Base-by-base conservation (phyloP, 2,329 filamentous ascomycete species). In the Didymosphaeria variabile region DNA sequence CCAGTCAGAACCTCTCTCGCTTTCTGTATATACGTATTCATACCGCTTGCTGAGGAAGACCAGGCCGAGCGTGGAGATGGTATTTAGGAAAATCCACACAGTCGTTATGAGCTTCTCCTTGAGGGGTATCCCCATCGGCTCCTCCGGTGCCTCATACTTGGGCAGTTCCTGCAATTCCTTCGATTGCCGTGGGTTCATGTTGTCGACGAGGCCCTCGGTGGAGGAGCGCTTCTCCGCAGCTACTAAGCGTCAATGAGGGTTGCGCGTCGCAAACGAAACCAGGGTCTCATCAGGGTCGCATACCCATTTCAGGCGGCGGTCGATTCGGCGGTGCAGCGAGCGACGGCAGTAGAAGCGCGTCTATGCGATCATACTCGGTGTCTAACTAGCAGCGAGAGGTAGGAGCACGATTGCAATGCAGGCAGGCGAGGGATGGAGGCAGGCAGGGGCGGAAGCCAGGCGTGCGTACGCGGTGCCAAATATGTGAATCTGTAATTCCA, bases 21-120 rank as follows among this genome's bases (percentile, higher is more conserved):
- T 12, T 19, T 26, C 19, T 19, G 47, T 15, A 29, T 31, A 31
- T 55, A 12, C 26, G 59, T 19, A 15, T 29, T 52, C 70, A 44
- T 76, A 81, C 79, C 76, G 76, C 70, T 82, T 82, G 63, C 80
- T 83, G 61, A 82, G 61, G 67, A 82, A 82, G 29, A 82, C 80
- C 49, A 82, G 67, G 34, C 75, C 75, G 26, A 82, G 71, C 0
- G 80, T 82, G 31, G 79, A 79, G 5, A 79, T 63, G 42, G 80
- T 82, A 67, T 83, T 82, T 62, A 82, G 67, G 2, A 68, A 72
- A 55, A 83, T 81, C 69, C 80, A 79, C 55, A 77, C 71, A 58
- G 68, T 72, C 21, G 77, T 79, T 45, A 77, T 72, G 52, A 79
- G 60, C 66, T 77, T 75, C 61, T 78, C 76, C 64, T 74, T 76